Conservation (phyloP, 192 early-diverging fungal genomes). For the Geosiphon pyriformis region DNA sequence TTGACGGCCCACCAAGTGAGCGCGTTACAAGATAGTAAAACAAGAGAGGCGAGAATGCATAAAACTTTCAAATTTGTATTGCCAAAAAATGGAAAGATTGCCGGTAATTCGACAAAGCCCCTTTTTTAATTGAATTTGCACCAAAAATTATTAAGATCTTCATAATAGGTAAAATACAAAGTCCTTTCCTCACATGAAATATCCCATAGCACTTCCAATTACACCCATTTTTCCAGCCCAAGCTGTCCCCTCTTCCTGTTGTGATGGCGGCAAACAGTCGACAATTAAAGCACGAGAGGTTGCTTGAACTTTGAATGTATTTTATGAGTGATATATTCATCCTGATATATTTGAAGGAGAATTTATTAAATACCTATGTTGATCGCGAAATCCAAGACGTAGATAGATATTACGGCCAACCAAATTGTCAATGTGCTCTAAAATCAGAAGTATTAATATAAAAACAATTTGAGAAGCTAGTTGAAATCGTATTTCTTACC, state of each 20-base stretch:
- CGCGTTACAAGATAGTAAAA: constrained; percentile 53
- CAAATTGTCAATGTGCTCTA: constrained; percentile 44
- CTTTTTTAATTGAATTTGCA: too few species aligned
- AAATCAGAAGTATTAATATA: constrained; percentile 2
- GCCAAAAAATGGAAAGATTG: constrained; percentile 65
- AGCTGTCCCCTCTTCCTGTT: constrained; percentile 79
- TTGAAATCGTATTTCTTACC: constrained; percentile 19
- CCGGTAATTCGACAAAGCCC: constrained; percentile 75
- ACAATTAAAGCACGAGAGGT: constrained; percentile 81
- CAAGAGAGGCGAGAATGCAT: constrained; percentile 65
- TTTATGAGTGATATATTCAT: background rate
- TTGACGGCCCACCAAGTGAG: constrained; percentile 66
- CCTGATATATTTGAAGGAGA: background rate
- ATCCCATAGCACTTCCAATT: constrained; percentile 81
- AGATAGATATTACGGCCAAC: constrained; percentile 77
- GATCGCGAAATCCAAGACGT: constrained; percentile 88
- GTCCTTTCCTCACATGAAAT: constrained; percentile 55
- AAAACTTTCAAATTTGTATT: constrained; percentile 78
- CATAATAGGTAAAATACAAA: too few species aligned
- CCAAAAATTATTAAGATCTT: too few species aligned
- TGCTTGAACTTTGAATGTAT: constrained; percentile 63
- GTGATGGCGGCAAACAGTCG: constrained; percentile 70
- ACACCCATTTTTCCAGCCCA: constrained; percentile 88
- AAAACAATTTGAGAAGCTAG: too few species aligned
- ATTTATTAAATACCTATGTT: constrained; percentile 57